Conservation (phyloP, 2,329 filamentous ascomycete species). For the Pseudogymnoascus pannorum region DNA sequence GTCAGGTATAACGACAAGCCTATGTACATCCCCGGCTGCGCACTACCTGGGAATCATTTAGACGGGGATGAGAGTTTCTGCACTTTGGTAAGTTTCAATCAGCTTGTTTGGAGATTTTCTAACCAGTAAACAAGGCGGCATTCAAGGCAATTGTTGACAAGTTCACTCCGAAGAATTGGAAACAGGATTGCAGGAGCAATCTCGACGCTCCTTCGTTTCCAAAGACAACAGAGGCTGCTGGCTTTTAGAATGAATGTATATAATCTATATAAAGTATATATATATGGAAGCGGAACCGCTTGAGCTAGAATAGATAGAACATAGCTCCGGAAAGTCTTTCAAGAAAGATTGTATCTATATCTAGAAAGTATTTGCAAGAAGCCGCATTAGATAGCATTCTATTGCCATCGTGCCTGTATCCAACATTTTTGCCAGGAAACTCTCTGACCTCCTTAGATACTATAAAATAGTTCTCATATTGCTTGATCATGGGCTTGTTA, state of each 20-base stretch:
- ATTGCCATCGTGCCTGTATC: neutral
- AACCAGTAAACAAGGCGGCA: slow-evolving; percentile 48
- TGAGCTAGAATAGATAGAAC: neutral
- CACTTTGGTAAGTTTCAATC: slow-evolving; percentile 58
- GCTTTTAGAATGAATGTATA: slow-evolving; percentile 21
- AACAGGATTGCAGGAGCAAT: slow-evolving; percentile 50
- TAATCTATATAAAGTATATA: neutral
- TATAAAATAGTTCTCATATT: neutral
- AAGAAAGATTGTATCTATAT: neutral
- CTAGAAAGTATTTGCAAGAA: neutral
- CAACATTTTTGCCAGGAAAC: neutral
- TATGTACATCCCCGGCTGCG: slow-evolving; percentile 77
- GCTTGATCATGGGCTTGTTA: neutral
- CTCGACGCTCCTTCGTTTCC: slow-evolving; percentile 36
- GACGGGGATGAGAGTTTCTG: slow-evolving; percentile 84
- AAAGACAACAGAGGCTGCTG: slow-evolving; percentile 25
- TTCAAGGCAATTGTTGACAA: slow-evolving; percentile 92
- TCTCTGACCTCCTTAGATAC: neutral
- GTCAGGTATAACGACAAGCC: slow-evolving; percentile 84
- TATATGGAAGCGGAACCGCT: neutral
- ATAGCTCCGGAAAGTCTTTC: neutral
- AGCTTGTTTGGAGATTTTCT: neutral
- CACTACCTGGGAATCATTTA: slow-evolving; percentile 68
- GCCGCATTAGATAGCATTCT: neutral
- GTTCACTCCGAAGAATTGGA: slow-evolving; percentile 79